Percentiles rank a stretch among this genome's conserved stretches.
Evolutionary conservation across 2,329 filamentous ascomycete genomes (phyloP).

Genomic region (Cercospora beticola): DNA sequence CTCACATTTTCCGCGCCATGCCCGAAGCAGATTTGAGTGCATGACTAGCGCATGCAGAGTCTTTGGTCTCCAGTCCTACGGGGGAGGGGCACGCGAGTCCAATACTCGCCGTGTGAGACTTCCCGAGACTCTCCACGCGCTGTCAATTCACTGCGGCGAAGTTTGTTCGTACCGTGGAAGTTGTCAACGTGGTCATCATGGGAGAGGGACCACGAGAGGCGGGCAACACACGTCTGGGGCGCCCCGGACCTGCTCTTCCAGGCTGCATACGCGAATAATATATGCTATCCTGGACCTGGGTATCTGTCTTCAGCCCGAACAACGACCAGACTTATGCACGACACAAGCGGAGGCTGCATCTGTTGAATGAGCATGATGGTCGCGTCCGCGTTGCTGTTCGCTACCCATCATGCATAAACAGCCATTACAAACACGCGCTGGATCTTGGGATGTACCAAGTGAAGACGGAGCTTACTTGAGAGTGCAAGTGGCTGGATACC

Average conservation of each 20-base stretch:
- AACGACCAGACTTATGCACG: background rate
- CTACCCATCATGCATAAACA: background rate
- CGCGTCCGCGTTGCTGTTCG: background rate
- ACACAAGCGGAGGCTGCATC: background rate
- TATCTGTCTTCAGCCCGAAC: background rate
- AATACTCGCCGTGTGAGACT: background rate
- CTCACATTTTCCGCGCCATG: background rate
- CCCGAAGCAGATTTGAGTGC: background rate
- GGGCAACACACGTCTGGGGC: background rate
- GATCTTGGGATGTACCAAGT: background rate
- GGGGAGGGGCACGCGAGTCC: background rate
- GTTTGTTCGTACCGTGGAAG: background rate
- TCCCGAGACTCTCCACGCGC: background rate
- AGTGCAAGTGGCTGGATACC: background rate
- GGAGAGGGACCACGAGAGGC: background rate
- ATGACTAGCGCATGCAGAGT: constrained; percentile 1
- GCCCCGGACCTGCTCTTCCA: background rate
- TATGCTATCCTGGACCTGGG: background rate
- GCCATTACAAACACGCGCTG: background rate
- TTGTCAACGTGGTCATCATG: background rate
- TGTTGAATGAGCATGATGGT: background rate
- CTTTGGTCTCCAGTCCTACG: background rate
- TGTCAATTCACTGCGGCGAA: background rate
- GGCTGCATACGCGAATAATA: background rate
- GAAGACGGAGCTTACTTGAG: background rate